Conservation (phyloP, 2,329 filamentous ascomycete species). For the Leptographium radiaticola region DNA sequence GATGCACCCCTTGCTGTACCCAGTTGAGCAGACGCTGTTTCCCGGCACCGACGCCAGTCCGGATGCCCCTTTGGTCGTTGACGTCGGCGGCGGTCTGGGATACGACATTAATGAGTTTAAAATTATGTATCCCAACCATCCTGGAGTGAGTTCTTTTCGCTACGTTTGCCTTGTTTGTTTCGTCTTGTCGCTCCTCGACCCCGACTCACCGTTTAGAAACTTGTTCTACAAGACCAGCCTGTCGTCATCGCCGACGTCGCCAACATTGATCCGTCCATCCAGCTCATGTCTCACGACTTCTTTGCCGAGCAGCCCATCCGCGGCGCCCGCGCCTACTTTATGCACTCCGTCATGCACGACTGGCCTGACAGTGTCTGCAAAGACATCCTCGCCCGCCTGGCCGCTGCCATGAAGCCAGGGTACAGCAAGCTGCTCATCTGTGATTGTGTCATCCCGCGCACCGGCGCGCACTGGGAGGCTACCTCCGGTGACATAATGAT, state of each 20-base stretch:
- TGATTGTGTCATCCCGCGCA: constrained; percentile 12
- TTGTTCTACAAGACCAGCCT: constrained; percentile 12
- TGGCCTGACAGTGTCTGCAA: constrained; percentile 16
- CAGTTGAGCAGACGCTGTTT: constrained; percentile 19
- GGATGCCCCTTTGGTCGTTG: constrained; percentile 18
- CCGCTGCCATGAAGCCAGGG: constrained; percentile 13
- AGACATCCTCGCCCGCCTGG: constrained; percentile 9
- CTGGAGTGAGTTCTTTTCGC: constrained; percentile 2
- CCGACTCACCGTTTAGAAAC: not conserved
- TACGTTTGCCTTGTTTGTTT: not conserved
- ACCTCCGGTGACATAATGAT: constrained; percentile 13
- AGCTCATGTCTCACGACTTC: constrained; percentile 13
- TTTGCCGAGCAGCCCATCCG: constrained; percentile 14
- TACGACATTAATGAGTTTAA: constrained; percentile 22
- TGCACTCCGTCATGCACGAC: constrained; percentile 20
- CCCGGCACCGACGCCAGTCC: constrained; percentile 14
- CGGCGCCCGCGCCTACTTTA: constrained; percentile 18
- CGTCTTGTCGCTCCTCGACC: too few species aligned
- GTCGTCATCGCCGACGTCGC: constrained; percentile 11
- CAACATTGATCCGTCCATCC: not conserved
- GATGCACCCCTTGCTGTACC: constrained; percentile 20
- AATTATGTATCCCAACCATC: constrained; percentile 7
- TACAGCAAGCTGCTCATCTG: constrained; percentile 18
- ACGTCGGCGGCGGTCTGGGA: constrained; percentile 22
- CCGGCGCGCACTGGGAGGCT: constrained; percentile 6